Base-by-base conservation (phyloP, 2,329 filamentous ascomycete genomes). In the Fonsecaea monophora region DNA sequence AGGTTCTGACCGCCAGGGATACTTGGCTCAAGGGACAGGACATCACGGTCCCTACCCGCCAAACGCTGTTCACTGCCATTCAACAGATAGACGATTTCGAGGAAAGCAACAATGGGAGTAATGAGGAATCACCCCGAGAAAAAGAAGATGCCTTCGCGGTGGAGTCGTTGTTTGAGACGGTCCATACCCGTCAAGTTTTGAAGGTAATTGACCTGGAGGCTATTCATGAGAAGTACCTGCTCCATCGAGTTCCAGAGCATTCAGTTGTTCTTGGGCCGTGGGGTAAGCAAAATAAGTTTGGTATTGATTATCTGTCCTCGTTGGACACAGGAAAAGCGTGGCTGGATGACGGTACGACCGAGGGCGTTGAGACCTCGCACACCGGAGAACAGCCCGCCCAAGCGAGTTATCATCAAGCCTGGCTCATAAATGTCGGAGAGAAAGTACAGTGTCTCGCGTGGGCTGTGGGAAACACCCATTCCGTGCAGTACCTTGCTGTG, bases 401-500 rank as follows among this genome's bases (percentile, higher is more conserved):
- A 5, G 45, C n/a, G 48, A 40, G 53, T 40, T 75, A 71, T 48
- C 77, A 78, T 10, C 74, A 81, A 70, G 81, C 80, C 0, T 89
- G 86, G 84, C 73, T 89, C 1, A 71, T 89, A 54, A 86, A 87
- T 72, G 65, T 87, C 21, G 86, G 86, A 3, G 79, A 79, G 1
- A 83, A 81, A 58, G 75, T 88, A 8, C 82, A 85, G 68, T 83
- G 82, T 68, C 65, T 81, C 56, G 77, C 77, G 15, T 84, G 82
- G 82, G 80, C 79, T n/a, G 81, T 81, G 13, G 80, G 81, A 59
- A 25, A 21, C 21, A 76, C 78, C 56, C 65, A 77, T 21, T 80
- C 79, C 2, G 70, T 73, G n/a, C 87, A 89, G 70, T 88, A 87
- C 75, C 79, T 89, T 6, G 85, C 85, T 18, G 76, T 87, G 6